Conservation (phyloP, 1,139 yeast genomes). For the Candida anutae region DNA sequence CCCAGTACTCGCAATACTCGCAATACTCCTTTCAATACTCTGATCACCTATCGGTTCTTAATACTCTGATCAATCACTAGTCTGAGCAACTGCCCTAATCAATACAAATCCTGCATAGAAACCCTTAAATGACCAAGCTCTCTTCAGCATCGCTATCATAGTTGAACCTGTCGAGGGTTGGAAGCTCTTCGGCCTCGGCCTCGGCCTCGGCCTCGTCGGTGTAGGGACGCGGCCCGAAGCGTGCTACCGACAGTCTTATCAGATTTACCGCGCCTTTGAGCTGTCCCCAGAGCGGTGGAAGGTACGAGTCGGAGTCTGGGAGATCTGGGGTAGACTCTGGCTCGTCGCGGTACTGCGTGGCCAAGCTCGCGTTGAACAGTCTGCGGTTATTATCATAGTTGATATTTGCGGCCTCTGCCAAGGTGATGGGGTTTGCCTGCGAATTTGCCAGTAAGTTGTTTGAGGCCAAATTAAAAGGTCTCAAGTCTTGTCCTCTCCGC, state of each 20-base stretch:
- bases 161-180: constrained; percentile 13
- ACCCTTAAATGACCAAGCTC: constrained; percentile 10
- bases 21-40: no score
- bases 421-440: no score
- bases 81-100: no score
- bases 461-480: constrained; percentile 22
- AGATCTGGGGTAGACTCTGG: no score
- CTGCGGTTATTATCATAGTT: constrained; percentile 26
- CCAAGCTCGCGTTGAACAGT: constrained; percentile 17
- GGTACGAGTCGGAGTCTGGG: background rate
- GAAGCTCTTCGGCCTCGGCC: constrained; percentile 6
- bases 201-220: no score
- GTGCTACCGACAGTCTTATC: constrained; percentile 11
- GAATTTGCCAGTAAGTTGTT: no score
- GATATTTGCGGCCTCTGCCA: constrained; percentile 18
- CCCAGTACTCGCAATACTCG: no score
- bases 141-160: constrained; percentile 29
- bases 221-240: constrained; percentile 4
- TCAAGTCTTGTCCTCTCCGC: constrained; percentile 7
- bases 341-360: constrained; percentile 1
- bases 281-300: constrained; percentile 14
- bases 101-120: no score
- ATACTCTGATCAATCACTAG: no score
- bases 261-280: constrained; percentile 20
- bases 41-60: no score